These are phyloP conservation scores for Panicum hallii DNA, from an alignment of 202 grass and related monocot genomes.

Conservation along the genomic window DNA sequence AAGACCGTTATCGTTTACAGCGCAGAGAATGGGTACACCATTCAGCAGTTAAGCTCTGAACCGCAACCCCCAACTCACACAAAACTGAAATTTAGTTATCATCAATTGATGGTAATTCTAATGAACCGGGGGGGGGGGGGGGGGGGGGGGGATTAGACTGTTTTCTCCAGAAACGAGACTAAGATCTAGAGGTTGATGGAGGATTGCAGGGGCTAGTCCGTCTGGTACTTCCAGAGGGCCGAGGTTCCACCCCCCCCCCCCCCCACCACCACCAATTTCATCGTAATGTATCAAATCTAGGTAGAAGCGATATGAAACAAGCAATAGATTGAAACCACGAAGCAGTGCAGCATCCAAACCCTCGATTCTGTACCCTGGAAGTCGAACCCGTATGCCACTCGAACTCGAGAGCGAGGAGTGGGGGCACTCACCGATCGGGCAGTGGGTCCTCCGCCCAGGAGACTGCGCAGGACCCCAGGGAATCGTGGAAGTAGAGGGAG, in stretches of 20 bases:
- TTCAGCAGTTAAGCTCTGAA: no score
- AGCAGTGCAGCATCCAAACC: constrained; percentile 30
- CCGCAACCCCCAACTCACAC: no score
- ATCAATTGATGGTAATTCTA: constrained; percentile 11
- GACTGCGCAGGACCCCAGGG: constrained; percentile 75
- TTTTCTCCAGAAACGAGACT: background rate
- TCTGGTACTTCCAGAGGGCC: background rate
- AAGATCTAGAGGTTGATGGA: background rate
- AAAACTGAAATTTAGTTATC: background rate
- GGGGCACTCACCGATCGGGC: constrained; percentile 36
- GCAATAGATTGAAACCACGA: background rate
- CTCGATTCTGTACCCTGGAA: background rate
- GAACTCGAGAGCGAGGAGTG: background rate
- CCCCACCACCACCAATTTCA: background rate
- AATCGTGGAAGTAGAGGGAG: constrained; percentile 76
- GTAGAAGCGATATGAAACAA: background rate
- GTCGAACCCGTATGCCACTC: background rate
- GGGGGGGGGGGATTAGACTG: background rate
- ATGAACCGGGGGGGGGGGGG: background rate
- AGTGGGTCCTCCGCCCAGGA: constrained; percentile 63
- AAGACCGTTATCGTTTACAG: no score
- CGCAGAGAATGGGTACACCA: no score
- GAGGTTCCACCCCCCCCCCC: background rate
- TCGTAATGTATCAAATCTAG: constrained; percentile 39
- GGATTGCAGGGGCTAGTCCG: background rate